Evolutionary conservation across 495 filamentous ascomycete species (phyloP).

Genomic region (Peziza echinospora): DNA sequence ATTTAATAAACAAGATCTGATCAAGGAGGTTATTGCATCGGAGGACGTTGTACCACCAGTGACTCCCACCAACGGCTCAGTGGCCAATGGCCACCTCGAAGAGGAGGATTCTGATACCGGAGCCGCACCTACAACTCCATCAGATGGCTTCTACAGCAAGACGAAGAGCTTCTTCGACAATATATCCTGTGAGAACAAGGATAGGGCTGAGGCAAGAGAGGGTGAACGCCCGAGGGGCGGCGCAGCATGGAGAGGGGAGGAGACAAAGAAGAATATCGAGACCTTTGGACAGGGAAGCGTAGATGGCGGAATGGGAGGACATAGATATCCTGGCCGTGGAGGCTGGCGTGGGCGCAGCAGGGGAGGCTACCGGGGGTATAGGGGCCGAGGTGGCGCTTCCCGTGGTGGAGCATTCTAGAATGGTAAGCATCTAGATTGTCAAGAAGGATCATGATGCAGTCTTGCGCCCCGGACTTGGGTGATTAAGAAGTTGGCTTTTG

Average conservation of each 20-base stretch:
- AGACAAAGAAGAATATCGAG: constrained; percentile 88
- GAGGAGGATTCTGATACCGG: constrained; percentile 13
- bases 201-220: constrained; percentile 53
- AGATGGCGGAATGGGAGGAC: constrained; percentile 62
- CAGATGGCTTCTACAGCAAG: constrained; percentile 55
- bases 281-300: constrained; percentile 98
- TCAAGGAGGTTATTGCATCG: constrained; percentile 69
- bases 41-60: constrained; percentile 12
- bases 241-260: constrained; percentile 79
- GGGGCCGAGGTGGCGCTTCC: background rate
- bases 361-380: constrained; percentile 31
- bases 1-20: constrained; percentile 92
- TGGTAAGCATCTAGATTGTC: background rate
- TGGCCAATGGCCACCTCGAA: constrained; percentile 1
- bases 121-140: constrained; percentile 21
- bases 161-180: constrained; percentile 85
- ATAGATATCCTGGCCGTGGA: constrained; percentile 27
- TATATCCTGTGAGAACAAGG: constrained; percentile 79
- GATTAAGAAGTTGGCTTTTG: no score
- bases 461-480: no score
- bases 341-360: constrained; percentile 42
- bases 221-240: constrained; percentile 44
- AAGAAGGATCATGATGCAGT: no score
- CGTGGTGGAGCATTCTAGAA: background rate
- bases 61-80: constrained; percentile 6